Evolutionary conservation across 305 asterid genomes (phyloP), one percentile per base, ranked within the genome.

Genomic region (Fraxinus dipetala): DNA sequence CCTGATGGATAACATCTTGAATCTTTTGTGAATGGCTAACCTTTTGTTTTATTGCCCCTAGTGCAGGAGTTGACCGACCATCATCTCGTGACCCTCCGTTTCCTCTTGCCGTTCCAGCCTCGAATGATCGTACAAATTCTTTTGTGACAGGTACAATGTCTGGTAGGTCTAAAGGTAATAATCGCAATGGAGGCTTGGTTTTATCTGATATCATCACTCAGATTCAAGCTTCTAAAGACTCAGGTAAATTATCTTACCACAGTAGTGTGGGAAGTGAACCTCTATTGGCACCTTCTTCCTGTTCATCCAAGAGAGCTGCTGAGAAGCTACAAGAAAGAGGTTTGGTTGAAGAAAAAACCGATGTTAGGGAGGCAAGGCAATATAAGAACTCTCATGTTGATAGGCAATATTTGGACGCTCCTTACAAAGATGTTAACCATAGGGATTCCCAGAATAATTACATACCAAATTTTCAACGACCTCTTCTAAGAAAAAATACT

Each of bases 51-150:
- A 40, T 91, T 92, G 85, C 88, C 86, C 92, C 97, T 92, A 92
- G 98, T 91, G 98, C 99, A 96, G 99, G 99, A 91, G 98, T 94
- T 87, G 99, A 96, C 91, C 90, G 92, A 51, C 98, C 99, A 85
- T 96, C 99, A 70, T 92, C 99, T 82, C 98, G 99, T 91, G 98
- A 96, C 87, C 98, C 99, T 72, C 99, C 98, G 78, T 92, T 87
- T 84, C 99, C 99, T 86, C 91, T 91, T 87, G 99, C 99, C 77
- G 97, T 92, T 87, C 97, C 99, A 56, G 98, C 98, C 56, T 95
- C 99, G 76, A 90, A 89, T 85, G 93, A 91, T 79, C 90, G 89
- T 76, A 30, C 93, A 78, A 86, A 83, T 72, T 88, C 99, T 84
- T 88, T 91, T 28, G 38, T 67, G 70, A 77, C 85, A 3, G 97